A percentile compares a stretch with the other conserved stretches of the same genome.
phyloP scores from a whole-genome alignment of 2,329 filamentous ascomycete species.

The Neospermospora avenae region DNA sequence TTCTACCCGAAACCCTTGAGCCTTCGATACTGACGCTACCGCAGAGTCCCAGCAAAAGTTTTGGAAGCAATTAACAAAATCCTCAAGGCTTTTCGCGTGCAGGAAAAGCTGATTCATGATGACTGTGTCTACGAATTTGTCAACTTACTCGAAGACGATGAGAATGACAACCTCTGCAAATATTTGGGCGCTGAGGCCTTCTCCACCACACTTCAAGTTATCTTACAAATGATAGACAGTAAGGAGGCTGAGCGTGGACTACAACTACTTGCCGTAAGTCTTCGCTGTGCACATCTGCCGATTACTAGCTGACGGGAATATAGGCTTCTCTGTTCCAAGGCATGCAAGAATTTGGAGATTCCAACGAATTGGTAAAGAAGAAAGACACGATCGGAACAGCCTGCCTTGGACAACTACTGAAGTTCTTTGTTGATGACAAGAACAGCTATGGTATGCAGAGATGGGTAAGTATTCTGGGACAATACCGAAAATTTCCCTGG shows the following conservation, averaged over 20 bases:
- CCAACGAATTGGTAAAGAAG: not conserved
- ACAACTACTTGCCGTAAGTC: conserved; percentile 30
- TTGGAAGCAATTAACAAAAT: conserved; percentile 8
- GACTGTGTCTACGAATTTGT: conserved; percentile 1
- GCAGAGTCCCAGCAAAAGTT: not conserved
- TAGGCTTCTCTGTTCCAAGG: conserved; percentile 22
- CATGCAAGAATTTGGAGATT: not conserved
- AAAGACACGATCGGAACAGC: conserved; percentile 24
- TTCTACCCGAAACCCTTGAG: not conserved
- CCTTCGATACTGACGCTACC: not conserved
- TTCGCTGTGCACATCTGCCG: not conserved
- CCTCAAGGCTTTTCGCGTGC: conserved; percentile 11
- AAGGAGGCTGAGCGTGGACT: conserved; percentile 26
- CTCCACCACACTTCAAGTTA: conserved; percentile 17
- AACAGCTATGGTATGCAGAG: conserved; percentile 20
- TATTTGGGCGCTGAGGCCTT: conserved; percentile 23
- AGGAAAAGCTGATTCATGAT: not conserved
- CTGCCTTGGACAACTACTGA: conserved; percentile 20
- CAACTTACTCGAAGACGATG: conserved; percentile 17
- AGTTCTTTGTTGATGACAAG: conserved; percentile 21
- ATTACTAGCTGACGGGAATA: conserved; percentile 4
- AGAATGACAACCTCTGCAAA: conserved; percentile 20
- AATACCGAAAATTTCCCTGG: not conserved
- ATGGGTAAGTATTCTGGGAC: conserved; percentile 25
- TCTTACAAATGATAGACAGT: conserved; percentile 24